A percentile compares a stretch with the other conserved stretches of the same genome.
phyloP scores from a whole-genome alignment of 106 monocot genomes.

The Dendrobium officinale region DNA sequence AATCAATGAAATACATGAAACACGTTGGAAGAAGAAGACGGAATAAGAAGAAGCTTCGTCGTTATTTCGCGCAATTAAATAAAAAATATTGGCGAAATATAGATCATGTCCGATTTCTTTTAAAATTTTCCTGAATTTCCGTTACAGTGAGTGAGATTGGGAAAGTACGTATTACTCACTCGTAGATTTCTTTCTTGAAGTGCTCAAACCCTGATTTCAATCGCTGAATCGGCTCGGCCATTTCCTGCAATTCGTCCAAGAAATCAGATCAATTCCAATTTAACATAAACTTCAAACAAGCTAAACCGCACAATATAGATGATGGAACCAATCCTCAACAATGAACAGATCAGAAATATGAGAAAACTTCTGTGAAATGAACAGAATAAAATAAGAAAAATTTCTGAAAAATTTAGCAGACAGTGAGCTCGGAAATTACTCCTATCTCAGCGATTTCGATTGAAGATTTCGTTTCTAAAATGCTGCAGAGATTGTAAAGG shows the following conservation, averaged over 20 bases:
- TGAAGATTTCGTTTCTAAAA: too few relatives aligned
- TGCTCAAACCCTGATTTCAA: conserved; percentile 41
- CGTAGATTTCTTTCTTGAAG: conserved; percentile 64
- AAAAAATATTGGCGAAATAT: too few relatives aligned
- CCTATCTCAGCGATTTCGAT: too few relatives aligned
- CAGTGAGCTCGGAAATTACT: too few relatives aligned
- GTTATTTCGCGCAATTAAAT: not conserved
- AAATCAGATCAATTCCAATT: not conserved
- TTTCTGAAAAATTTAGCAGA: too few relatives aligned
- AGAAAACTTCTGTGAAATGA: too few relatives aligned
- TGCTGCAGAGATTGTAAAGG: too few relatives aligned
- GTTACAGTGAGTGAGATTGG: not conserved
- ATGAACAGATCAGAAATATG: too few relatives aligned
- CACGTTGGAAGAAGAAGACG: not conserved
- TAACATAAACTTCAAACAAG: too few relatives aligned
- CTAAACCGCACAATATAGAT: too few relatives aligned
- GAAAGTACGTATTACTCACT: conserved; percentile 18
- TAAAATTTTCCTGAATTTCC: not conserved
- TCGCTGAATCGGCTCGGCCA: conserved; percentile 25
- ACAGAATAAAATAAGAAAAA: too few relatives aligned
- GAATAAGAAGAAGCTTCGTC: not conserved
- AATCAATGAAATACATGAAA: not conserved
- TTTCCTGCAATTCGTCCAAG: not conserved
- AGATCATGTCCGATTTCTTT: not conserved
- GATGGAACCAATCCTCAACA: too few relatives aligned